Evolutionary conservation across 2,329 filamentous ascomycete species (phyloP), one percentile per base, ranked within the genome.

Genomic region (Septoria petroselini): DNA sequence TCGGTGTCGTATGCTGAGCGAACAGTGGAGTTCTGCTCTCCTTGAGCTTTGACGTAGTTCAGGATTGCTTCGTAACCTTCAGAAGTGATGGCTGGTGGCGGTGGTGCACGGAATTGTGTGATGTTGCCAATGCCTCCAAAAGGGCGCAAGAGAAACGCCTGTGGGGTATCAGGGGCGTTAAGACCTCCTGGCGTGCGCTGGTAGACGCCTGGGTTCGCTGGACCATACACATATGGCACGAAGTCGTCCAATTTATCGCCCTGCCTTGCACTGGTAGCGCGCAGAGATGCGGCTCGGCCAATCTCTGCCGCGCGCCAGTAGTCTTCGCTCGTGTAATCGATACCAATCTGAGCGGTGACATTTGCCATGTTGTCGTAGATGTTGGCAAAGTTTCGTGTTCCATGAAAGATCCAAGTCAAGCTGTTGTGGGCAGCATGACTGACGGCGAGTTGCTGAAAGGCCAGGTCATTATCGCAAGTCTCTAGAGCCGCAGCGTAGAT

Each of bases 381-480:
- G 31, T 59, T 55, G 4, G 56, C 58, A 38, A 62, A 65, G 30
- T 58, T 53, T 12, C 62, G 56, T 6, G 60, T 63, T 21, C 63
- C 62, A 29, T 65, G 63, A 29, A 63, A 65, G 1, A 51, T 55
- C 61, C 61, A 64, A 4, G 57, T 51, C 6, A 66, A 57, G 40
- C 54, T 46, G 34, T 66, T 58, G 31, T 66, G 63, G 9, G 63
- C 63, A 3, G 62, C 62, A 39, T 65, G 57, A 12, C 62, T 63
- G 18, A 65, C 62, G 27, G 62, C 62, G 7, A 65, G 50, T 31
- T 65, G 62, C 47, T 63, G 62, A 46, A 62, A 65, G 9, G 58
- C 61, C 2, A 63, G 53, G 9, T 56, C 45, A 27, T 59, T 54
- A 18, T 56, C 46, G 7, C 55, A 41, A 38, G 51, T 54, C 15